These are phyloP conservation scores for Eucalyptus marginata DNA, from an alignment of 345 rosid species.

Conservation along the genomic window DNA sequence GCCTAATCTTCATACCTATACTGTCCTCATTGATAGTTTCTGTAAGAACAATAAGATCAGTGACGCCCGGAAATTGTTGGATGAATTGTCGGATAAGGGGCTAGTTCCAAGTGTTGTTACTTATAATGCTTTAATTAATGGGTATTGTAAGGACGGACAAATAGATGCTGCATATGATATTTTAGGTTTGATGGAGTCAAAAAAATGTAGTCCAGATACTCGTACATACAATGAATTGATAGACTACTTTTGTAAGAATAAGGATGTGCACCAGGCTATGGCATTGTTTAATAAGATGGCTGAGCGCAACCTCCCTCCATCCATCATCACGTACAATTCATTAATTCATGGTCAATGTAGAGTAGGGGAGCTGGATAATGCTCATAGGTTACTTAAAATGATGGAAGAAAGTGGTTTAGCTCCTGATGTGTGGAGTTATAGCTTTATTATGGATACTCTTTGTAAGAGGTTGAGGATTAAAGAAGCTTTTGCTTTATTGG, in stretches of 20 bases:
- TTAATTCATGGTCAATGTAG: constrained; percentile 73
- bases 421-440: constrained; percentile 71
- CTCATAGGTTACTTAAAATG: constrained; percentile 58
- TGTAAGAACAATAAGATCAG: constrained; percentile 47
- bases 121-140: constrained; percentile 75
- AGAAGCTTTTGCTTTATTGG: constrained; percentile 55
- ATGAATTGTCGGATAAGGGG: constrained; percentile 48
- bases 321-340: constrained; percentile 52
- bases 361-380: constrained; percentile 60
- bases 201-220: constrained; percentile 47
- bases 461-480: constrained; percentile 60
- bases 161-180: constrained; percentile 50
- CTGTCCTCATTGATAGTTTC: constrained; percentile 54
- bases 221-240: constrained; percentile 84
- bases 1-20: constrained; percentile 70
- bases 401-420: constrained; percentile 42
- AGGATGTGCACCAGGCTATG: constrained; percentile 82
- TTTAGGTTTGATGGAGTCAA: constrained; percentile 58
- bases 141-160: constrained; percentile 64
- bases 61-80: constrained; percentile 46
- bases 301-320: constrained; percentile 36
- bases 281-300: constrained; percentile 44
- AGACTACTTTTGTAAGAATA: constrained; percentile 49
- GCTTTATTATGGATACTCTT: constrained; percentile 51
- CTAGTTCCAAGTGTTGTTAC: constrained; percentile 57